phyloP scores from a whole-genome alignment of 441 rosid genomes.

The Breynia disticha region DNA sequence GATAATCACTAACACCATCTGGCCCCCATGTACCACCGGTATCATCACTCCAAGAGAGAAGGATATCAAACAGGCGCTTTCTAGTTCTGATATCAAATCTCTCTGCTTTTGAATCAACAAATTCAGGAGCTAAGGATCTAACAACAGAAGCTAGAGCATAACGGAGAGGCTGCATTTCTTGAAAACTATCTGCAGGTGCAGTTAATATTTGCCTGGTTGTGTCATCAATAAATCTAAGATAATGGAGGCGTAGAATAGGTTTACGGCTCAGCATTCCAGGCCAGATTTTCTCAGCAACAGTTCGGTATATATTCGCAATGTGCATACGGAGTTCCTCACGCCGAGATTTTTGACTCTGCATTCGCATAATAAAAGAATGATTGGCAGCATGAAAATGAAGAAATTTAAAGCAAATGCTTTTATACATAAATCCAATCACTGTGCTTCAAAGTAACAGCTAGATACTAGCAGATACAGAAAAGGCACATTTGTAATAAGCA shows the following conservation, averaged over 20 bases:
- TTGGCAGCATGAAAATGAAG: conserved; percentile 11
- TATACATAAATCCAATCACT: neutral
- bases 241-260: conserved; percentile 82
- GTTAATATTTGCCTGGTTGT: conserved; percentile 53
- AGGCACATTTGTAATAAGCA: too few relatives aligned
- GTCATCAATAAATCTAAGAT: conserved; percentile 91
- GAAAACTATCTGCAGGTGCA: conserved; percentile 75
- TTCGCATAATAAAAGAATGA: conserved; percentile 17
- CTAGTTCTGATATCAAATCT: conserved; percentile 84
- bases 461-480: too few relatives aligned
- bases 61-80: conserved; percentile 86
- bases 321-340: conserved; percentile 91
- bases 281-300: conserved; percentile 78
- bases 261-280: conserved; percentile 89
- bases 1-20: conserved; percentile 83
- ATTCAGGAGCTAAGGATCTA: conserved; percentile 93
- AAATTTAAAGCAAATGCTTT: neutral
- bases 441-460: too few relatives aligned
- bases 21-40: conserved; percentile 84
- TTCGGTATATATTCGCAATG: conserved; percentile 82
- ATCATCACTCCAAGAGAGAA: conserved; percentile 93
- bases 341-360: conserved; percentile 91
- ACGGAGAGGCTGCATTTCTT: conserved; percentile 91
- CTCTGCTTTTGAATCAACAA: conserved; percentile 89
- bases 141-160: conserved; percentile 89